Evolutionary conservation across 306 rosid species (phyloP), one percentile per base, ranked within the genome.

Genomic region (Coriaria nepalensis): DNA sequence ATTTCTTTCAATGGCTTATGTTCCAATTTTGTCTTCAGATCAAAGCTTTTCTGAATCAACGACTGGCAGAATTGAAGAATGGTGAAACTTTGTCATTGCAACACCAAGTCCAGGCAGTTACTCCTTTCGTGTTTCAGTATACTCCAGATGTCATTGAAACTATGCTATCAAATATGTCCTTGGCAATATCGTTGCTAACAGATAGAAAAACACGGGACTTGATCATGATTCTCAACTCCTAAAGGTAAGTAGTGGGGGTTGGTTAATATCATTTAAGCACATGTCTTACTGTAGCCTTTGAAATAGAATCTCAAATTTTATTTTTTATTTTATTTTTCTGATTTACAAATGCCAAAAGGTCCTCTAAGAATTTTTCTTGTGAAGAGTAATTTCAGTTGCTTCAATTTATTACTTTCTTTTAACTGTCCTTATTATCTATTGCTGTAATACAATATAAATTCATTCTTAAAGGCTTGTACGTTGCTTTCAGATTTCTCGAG

Each of bases 141-240:
- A 60, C 88, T 37, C 67, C 80, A 12, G 94, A 83, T 69, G 79
- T 79, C 57, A 78, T 83, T 13, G 88, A 72, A 45, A 74, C 63
- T 0, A 83, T 87, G 93, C 68, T 78, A 40, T 65, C 63, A 36
- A 80, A 83, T 68, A 68, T 87, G 61, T 78, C 86, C 15, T 50
- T 66, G 71, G 93, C 86, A 60, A 80, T 87, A 65, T 83, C 96
- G 14, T 68, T 83, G 61, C 70, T 87, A 54, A 83, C 94, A 47
- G 74, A 84, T 65, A 76, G 74, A 68, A 83, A 76, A 77, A 87
- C 96, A 37, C 69, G 81, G 65, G 96, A 83, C 66, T 66, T 87
- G 73, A 72, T 87, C 47, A 78, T 87, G 96, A 83, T 87, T 73
- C 93, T 87, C 56, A 83, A 87, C 82, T 87, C 94, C 48, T 83